Percentiles rank a stretch among this genome's conserved stretches.
phyloP scores from a whole-genome alignment of 2,329 filamentous ascomycete species.

The Magnaporthales sp. region DNA sequence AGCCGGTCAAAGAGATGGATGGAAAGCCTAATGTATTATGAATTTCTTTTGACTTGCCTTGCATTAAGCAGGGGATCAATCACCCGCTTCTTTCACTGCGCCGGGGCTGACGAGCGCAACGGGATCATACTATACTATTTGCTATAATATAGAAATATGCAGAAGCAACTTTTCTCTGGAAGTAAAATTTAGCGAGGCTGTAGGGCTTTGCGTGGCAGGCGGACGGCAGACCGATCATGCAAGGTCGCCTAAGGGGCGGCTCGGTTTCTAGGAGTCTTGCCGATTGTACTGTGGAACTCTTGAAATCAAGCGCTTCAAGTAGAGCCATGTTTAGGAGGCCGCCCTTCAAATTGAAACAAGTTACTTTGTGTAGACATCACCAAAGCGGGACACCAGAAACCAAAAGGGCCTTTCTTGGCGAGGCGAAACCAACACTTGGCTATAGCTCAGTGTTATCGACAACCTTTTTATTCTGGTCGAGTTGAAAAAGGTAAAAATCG shows the following conservation, averaged over 20 bases:
- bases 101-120: not conserved
- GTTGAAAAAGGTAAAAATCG: not conserved
- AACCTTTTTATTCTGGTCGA: not conserved
- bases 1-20: not conserved
- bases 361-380: not conserved
- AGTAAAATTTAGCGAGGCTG: not conserved
- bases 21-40: no score
- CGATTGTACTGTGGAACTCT: not conserved
- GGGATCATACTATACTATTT: not conserved
- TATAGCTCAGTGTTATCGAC: not conserved
- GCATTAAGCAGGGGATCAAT: not conserved
- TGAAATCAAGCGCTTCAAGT: not conserved
- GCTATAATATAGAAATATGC: not conserved
- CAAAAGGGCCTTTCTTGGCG: not conserved
- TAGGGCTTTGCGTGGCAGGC: not conserved
- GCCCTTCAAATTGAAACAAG: not conserved
- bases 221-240: not conserved
- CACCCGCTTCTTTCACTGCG: not conserved
- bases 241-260: not conserved
- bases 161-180: not conserved
- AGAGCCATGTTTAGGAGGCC: not conserved
- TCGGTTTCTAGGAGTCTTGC: not conserved
- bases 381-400: not conserved
- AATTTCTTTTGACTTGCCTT: not conserved
- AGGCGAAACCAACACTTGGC: not conserved